Evolutionary conservation across 108 stramenopile species (phyloP), one percentile per base, ranked within the genome.

Genomic region (Fragilariopsis cylindrus): DNA sequence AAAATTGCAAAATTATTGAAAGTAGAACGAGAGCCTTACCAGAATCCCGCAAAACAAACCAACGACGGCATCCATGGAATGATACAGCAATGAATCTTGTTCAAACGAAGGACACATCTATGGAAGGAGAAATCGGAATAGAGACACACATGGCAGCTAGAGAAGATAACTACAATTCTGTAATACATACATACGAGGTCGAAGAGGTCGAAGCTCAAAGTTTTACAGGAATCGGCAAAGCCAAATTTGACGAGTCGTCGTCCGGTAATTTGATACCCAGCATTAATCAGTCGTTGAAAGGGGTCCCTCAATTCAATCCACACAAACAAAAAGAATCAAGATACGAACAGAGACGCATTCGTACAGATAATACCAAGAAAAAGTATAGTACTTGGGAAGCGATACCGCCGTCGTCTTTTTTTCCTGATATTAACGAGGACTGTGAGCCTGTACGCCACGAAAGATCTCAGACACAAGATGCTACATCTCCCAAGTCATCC

Each of bases 51-150:
- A 47, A 48, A 49, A n/a, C 9, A 0, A 45, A 3, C 45, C 63
- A 45, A 48, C 39, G 74, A 42, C 60, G 50, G 7, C 79, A 80
- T 71, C 79, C 79, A 3, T 80, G 79, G 79, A 70, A 77, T 65
- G 74, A 54, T 7, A 60, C 60, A 4, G 41, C 48, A 11, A 12
- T 69, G n/a, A 69, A 72, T 43, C 48, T 18, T 4, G 39, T 78
- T 16, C 64, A 72, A 8, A 53, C 58, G 21, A 71, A 56, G 8
- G 71, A 78, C 54, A 78, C 77, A 39, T 78, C 77, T 1, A 78
- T 72, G 71, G 77, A 78, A n/a, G 60, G 66, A 9, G 77, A 54
- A 45, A 57, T 45, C 7, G 77, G 77, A 40, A 54, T 78, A 13
- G 77, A 78, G 60, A 30, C 65, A n/a, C 64, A 57, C 39, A 67